These are phyloP conservation scores for Phytophthora pistaciae DNA, from an alignment of 352 stramenopile genomes.

Conservation along the genomic window DNA sequence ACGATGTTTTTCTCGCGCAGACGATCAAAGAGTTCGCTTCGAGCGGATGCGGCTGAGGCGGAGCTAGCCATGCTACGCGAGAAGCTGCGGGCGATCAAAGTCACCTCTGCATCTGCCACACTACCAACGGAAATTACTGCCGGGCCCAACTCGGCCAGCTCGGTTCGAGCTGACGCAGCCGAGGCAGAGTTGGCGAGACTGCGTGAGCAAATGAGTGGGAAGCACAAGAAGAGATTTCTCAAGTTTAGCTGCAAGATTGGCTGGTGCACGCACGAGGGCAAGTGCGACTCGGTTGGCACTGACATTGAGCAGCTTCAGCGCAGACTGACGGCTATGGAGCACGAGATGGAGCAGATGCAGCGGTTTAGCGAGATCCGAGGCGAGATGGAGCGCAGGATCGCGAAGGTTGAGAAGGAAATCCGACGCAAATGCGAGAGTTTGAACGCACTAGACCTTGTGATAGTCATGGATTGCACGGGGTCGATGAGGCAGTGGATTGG, in stretches of 20 bases:
- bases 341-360: slow-evolving; percentile 18
- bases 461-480: slow-evolving; percentile 55
- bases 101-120: not conserved
- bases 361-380: slow-evolving; percentile 27
- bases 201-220: not conserved
- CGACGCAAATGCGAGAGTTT: slow-evolving; percentile 16
- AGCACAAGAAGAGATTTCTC: slow-evolving; percentile 7
- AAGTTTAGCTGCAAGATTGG: slow-evolving; percentile 23
- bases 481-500: slow-evolving; percentile 51
- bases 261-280: slow-evolving; percentile 16
- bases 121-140: not conserved
- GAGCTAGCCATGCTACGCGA: slow-evolving; percentile 12
- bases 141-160: slow-evolving; percentile 13
- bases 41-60: slow-evolving; percentile 11
- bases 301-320: slow-evolving; percentile 3
- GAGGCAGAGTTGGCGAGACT: slow-evolving; percentile 15
- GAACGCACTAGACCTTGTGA: slow-evolving; percentile 49
- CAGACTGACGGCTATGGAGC: slow-evolving; percentile 14
- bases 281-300: slow-evolving; percentile 7
- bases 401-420: slow-evolving; percentile 23
- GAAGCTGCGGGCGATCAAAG: slow-evolving; percentile 15
- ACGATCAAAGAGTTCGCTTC: slow-evolving; percentile 5
- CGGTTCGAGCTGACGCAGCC: slow-evolving; percentile 11
- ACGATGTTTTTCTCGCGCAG: slow-evolving; percentile 11
- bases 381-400: slow-evolving; percentile 33